Conservation (phyloP, 2,329 filamentous ascomycete genomes). For the Teratosphaeria pseudoeucalypti region DNA sequence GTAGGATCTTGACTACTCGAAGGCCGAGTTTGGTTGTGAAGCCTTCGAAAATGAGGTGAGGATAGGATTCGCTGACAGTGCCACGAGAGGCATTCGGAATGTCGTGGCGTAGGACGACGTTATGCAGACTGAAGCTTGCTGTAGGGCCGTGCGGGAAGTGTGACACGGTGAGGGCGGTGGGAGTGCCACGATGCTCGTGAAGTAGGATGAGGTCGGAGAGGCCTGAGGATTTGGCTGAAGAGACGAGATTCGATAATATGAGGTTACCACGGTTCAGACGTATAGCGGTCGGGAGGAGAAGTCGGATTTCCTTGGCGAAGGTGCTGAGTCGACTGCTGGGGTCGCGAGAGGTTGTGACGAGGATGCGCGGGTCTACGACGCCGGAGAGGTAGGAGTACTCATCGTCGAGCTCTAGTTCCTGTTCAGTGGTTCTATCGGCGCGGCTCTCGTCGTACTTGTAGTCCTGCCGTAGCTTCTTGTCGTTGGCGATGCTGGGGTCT, state of each 20-base stretch:
- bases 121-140: conserved; percentile 78
- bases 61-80: conserved; percentile 84
- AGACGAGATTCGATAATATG: conserved; percentile 74
- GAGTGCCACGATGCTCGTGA: conserved; percentile 86
- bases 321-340: conserved; percentile 75
- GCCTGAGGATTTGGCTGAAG: conserved; percentile 67
- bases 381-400: conserved; percentile 90
- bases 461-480: conserved; percentile 72
- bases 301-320: conserved; percentile 84
- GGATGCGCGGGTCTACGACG: conserved; percentile 74
- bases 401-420: conserved; percentile 68
- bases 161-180: conserved; percentile 77
- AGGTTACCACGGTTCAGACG: conserved; percentile 86
- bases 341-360: conserved; percentile 84
- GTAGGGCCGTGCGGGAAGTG: conserved; percentile 86
- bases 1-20: conserved; percentile 78
- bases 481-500: conserved; percentile 72
- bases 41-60: conserved; percentile 90
- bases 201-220: conserved; percentile 77
- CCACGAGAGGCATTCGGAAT: conserved; percentile 81
- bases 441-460: conserved; percentile 88
- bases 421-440: conserved; percentile 54
- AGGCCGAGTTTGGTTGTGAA: conserved; percentile 73
- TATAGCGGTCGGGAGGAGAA: conserved; percentile 75
- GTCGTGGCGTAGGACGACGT: conserved; percentile 84